These are phyloP conservation scores for Candida insectorum DNA, from an alignment of 805 yeast genomes.

Conservation along the genomic window DNA sequence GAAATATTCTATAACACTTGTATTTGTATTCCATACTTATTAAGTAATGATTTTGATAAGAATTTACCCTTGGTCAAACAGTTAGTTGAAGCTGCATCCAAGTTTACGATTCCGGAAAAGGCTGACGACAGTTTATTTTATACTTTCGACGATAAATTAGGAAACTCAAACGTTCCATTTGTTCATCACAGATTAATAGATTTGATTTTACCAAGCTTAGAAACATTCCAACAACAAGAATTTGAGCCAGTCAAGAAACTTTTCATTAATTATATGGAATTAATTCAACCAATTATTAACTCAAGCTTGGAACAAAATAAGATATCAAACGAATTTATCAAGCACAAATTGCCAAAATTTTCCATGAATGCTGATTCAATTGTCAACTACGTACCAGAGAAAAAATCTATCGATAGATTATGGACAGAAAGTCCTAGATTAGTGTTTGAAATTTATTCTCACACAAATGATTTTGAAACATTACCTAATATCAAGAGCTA, in stretches of 20 bases:
- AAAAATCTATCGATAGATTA: slow-evolving; percentile 49
- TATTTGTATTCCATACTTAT: slow-evolving; percentile 62
- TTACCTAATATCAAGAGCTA: slow-evolving; percentile 38
- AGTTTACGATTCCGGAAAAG: slow-evolving; percentile 27
- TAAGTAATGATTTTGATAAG: slow-evolving; percentile 23
- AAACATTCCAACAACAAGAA: slow-evolving; percentile 29
- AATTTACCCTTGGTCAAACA: slow-evolving; percentile 38
- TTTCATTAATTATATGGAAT: slow-evolving; percentile 30
- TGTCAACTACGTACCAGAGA: slow-evolving; percentile 18
- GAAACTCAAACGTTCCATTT: slow-evolving; percentile 44
- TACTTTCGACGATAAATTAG: slow-evolving; percentile 28
- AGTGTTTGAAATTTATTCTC: slow-evolving; percentile 56
- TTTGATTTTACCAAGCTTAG: slow-evolving; percentile 50
- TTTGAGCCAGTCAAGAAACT: slow-evolving; percentile 37
- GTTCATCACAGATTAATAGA: slow-evolving; percentile 46
- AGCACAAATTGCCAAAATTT: slow-evolving; percentile 39
- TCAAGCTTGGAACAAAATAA: slow-evolving; percentile 31
- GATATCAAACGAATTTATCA: slow-evolving; percentile 36
- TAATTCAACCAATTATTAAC: slow-evolving; percentile 30
- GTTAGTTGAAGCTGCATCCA: slow-evolving; percentile 44
- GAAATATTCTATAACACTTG: slow-evolving; percentile 61
- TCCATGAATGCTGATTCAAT: slow-evolving; percentile 10
- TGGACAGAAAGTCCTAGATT: slow-evolving; percentile 62
- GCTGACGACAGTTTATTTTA: slow-evolving; percentile 22
- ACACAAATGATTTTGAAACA: slow-evolving; percentile 58